phyloP scores from a whole-genome alignment of 768 basidiomycete genomes.

The Tephrocybe sp. region DNA sequence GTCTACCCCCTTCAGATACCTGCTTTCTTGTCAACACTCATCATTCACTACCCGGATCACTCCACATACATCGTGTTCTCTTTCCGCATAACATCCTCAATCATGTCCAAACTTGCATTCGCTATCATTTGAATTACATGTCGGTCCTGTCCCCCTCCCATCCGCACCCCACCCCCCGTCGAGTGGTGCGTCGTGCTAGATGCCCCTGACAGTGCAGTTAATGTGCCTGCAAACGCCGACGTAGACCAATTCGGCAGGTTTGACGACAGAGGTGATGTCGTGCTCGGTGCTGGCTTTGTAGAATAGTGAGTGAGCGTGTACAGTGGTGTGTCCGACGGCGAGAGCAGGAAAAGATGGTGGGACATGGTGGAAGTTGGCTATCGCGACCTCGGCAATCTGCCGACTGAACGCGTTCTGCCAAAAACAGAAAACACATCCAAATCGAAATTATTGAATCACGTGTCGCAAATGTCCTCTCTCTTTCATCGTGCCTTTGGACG shows the following conservation, averaged over 20 bases:
- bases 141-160: conserved; percentile 81
- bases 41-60: conserved; percentile 10
- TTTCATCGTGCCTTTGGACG: conserved; percentile 8
- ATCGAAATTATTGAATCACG: conserved; percentile 9
- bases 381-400: background rate
- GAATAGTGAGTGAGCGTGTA: conserved; percentile 84
- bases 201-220: conserved; percentile 84
- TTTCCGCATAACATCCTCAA: conserved; percentile 89
- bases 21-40: conserved; percentile 31
- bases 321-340: conserved; percentile 83
- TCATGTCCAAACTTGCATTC: conserved; percentile 90
- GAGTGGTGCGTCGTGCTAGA: conserved; percentile 71
- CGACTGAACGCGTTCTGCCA: conserved; percentile 2
- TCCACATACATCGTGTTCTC: conserved; percentile 72
- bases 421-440: conserved; percentile 13
- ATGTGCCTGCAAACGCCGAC: conserved; percentile 85
- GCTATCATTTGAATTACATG: conserved; percentile 99
- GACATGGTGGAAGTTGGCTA: conserved; percentile 50
- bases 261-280: conserved; percentile 68
- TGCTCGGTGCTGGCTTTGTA: conserved; percentile 60
- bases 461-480: conserved; percentile 12
- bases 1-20: conserved; percentile 95
- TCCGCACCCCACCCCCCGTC: conserved; percentile 59
- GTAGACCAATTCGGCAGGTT: conserved; percentile 90
- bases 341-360: conserved; percentile 82